Evolutionary conservation across 2,329 filamentous ascomycete genomes (phyloP), one percentile per base, ranked within the genome.

Genomic region (Xylaria sp.): DNA sequence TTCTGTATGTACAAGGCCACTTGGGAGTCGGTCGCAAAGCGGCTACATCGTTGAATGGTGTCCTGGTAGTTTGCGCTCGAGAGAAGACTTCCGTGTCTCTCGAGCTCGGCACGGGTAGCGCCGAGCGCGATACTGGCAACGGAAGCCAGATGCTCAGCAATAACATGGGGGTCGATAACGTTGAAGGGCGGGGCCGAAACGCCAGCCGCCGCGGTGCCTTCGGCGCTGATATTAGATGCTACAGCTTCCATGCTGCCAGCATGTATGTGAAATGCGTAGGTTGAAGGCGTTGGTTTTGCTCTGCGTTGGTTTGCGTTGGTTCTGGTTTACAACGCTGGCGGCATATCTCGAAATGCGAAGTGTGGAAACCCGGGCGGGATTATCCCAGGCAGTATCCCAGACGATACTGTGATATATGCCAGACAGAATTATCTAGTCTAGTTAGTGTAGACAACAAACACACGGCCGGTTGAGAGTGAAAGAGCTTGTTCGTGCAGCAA

Each of bases 1-100:
- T 97, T 96, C 73, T 94, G 89, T 64, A 97, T 88, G 76, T 97
- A 97, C 64, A 99, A 80, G 58, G 89, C 91, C 63, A 88, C 86
- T 76, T 96, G 91, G 60, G 89, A 82, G 76, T 99, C 95, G 63
- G 87, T 86, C 60, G 92, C 92, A 76, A 97, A 97, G 69, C 92
- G 88, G 66, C 86, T 86, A 75, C 93, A 97, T 78, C 91, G 85
- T 72, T 92, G 87, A 59, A 96, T 78, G 5, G 94, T 97, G 69
- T 97, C 93, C 57, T 81, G 78, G 67, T 91, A 83, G 67, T 82
- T 84, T 59, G 80, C 76, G 69, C 86, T 81, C 60, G 92, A 91
- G 63, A 99, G 81, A 75, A 99, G 80, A 78, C 91, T 97, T 63
- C 90, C 92, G 13, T 86, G 79, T 65, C 84, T 83, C 73, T 93